Evolutionary conservation across 371 early-diverging fungal species (phyloP), one percentile per base, ranked within the genome.

Genomic region (Rhizopus sp.): DNA sequence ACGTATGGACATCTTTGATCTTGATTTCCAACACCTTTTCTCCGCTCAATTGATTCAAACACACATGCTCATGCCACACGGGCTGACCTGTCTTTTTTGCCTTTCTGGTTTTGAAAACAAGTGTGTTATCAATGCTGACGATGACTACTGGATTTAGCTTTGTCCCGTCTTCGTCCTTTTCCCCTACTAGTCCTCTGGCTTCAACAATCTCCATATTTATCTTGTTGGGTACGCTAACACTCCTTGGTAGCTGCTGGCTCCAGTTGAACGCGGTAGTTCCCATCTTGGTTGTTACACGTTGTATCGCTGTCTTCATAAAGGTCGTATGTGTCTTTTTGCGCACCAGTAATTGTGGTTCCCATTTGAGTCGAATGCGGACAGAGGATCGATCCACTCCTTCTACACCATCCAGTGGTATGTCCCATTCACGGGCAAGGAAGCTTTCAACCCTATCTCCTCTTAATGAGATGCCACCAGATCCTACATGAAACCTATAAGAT

Each of bases 61-160:
- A 8, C 30, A 31, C 29, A 9, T 44, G 42, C 8, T 38, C 59
- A 64, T 53, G 79, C 72, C 94, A 96, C 49, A 62, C 62, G 0
- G 93, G 95, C 29, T 80, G 69, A 5, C 86, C 55, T 4, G 88
- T 86, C 66, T 90, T 89, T 72, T 88, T 85, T 30, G 86, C 78
- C 16, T 86, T 87, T 56, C 83, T 84, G 13, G 94, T 92, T 64
- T 90, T 92, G 63, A 80, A 66, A 17, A 86, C 15, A 0, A 71
- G 69, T 47, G 88, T 78, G 32, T 70, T 74, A 52, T 77, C 82
- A 31, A 78, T 45, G 16, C 73, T 69, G 1, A 86, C 67, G 1
- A 64, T 56, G 13, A 81, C 80, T 57, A 73, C 78, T 12, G 87
- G 80, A 51, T 89, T 54, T 7, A 63, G 83, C 35, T 82, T 77